Evolutionary conservation across 306 rosid genomes (phyloP), one percentile per base, ranked within the genome.

Genomic region (Quercus cerris): DNA sequence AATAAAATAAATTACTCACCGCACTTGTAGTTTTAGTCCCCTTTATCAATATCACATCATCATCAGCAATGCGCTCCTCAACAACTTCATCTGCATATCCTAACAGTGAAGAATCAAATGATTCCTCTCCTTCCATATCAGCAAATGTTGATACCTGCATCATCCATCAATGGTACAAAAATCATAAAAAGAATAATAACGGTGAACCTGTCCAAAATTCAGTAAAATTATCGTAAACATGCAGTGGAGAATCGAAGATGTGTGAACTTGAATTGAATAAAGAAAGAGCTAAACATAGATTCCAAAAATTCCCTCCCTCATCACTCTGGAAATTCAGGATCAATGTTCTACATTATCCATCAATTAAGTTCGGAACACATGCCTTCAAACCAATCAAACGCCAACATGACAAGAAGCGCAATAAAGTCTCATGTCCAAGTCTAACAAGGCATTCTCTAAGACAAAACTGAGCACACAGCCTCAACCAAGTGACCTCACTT

Each of bases 111-210:
- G 99, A 73, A 63, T 95, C 99, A 77, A 95, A 95, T 30, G 99
- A 93, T 89, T 95, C 99, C 80, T 95, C 99, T 59, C 99, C 99
- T 85, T 95, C 99, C 98, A 95, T 95, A 79, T 95, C 99, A 86
- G 98, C 99, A 81, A 95, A 95, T 74, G 98, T 95, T 28, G 99
- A 95, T 81, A 95, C 93, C 99, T 91, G 83, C 62, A 74, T 54
- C 54, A 49, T 13, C 38, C 78, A 86, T 63, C 62, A 82, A 74
- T 51, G 44, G 18, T 33, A 51, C 51, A 83, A 52, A 52, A 62
- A 51, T 51, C 49, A 54, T 28, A 71, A 66, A 80, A 41, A 46
- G 69, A 33, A 58, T 78, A 76, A 44, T 33, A 31, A 68, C 15
- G 73, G 27, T 17, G 17, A 22, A 12, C 14, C 66, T 28, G 56